Evolutionary conservation across 805 yeast genomes (phyloP).

Genomic region (Cyberlindnera americana): DNA sequence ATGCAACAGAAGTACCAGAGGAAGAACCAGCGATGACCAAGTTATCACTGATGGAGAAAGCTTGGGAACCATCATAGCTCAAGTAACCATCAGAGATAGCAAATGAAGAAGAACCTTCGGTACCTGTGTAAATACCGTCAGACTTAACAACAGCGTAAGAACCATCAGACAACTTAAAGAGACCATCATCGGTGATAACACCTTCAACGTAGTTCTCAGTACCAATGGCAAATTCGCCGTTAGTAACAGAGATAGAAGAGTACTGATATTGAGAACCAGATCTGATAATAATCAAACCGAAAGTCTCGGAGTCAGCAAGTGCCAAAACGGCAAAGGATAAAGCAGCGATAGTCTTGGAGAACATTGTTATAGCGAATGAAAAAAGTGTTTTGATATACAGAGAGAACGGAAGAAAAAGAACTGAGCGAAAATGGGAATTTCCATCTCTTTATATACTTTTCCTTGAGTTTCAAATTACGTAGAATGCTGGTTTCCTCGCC

Average conservation of each 20-base stretch:
- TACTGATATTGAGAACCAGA: conserved; percentile 36
- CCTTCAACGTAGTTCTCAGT: conserved; percentile 14
- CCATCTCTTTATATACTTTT: too few relatives aligned
- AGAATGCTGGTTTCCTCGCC: too few relatives aligned
- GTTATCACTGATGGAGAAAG: conserved; percentile 33
- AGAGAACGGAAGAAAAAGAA: not conserved
- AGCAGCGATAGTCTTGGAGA: conserved; percentile 26
- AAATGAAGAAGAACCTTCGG: conserved; percentile 37
- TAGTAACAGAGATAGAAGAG: conserved; percentile 21
- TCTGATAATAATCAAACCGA: conserved; percentile 33
- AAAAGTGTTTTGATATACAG: not conserved
- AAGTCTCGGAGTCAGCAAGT: conserved; percentile 35
- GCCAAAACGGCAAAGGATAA: conserved; percentile 29
- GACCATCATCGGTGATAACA: conserved; percentile 32
- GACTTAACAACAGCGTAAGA: conserved; percentile 29
- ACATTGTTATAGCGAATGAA: conserved; percentile 25
- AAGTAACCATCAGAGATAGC: conserved; percentile 37
- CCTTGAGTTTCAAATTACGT: too few relatives aligned
- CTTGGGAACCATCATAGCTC: conserved; percentile 31
- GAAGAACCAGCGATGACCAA: conserved; percentile 12
- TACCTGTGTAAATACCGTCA: conserved; percentile 25
- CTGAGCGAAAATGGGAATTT: too few relatives aligned
- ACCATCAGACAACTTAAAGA: conserved; percentile 29
- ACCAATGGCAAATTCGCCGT: conserved; percentile 20
- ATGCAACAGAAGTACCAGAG: conserved; percentile 17